These are phyloP conservation scores for Curvularia lunata DNA, from an alignment of 2,329 filamentous ascomycete genomes.

Conservation along the genomic window DNA sequence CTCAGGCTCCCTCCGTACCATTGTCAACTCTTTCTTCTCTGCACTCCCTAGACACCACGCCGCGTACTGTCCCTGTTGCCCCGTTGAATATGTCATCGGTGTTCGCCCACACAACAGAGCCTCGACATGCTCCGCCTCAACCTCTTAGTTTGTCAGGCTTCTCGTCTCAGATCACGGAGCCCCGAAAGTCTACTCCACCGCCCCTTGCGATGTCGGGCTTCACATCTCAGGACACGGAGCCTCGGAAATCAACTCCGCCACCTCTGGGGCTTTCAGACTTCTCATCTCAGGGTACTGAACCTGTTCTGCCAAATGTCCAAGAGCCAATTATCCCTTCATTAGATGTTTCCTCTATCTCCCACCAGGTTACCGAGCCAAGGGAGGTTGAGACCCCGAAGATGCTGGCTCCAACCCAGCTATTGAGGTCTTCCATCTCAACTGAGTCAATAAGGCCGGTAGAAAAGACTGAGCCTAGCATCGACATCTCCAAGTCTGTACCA, in stretches of 20 bases:
- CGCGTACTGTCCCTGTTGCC: slow-evolving; percentile 19
- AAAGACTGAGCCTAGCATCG: slow-evolving; percentile 3
- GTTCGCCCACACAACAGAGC: slow-evolving; percentile 35
- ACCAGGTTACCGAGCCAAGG: slow-evolving; percentile 37
- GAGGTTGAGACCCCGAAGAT: slow-evolving; percentile 28
- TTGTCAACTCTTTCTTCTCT: slow-evolving; percentile 29
- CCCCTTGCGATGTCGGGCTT: background rate
- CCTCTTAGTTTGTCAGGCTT: slow-evolving; percentile 30
- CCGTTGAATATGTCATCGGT: slow-evolving; percentile 33
- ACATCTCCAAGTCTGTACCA: slow-evolving; percentile 3
- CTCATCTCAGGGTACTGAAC: slow-evolving; percentile 28
- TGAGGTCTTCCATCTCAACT: slow-evolving; percentile 38
- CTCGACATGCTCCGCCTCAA: slow-evolving; percentile 22
- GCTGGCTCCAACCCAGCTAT: slow-evolving; percentile 26
- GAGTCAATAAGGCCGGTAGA: slow-evolving; percentile 36
- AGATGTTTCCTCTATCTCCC: slow-evolving; percentile 35
- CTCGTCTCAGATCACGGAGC: slow-evolving; percentile 16
- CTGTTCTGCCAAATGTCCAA: slow-evolving; percentile 36
- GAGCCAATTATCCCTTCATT: slow-evolving; percentile 37
- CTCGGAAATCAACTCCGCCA: background rate
- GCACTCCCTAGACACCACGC: slow-evolving; percentile 32
- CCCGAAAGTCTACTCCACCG: background rate
- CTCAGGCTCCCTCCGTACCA: slow-evolving; percentile 21
- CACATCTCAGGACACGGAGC: background rate
- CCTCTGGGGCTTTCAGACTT: background rate